phyloP scores from a whole-genome alignment of 2,329 filamentous ascomycete genomes.

The Simplicillium aogashimaense region DNA sequence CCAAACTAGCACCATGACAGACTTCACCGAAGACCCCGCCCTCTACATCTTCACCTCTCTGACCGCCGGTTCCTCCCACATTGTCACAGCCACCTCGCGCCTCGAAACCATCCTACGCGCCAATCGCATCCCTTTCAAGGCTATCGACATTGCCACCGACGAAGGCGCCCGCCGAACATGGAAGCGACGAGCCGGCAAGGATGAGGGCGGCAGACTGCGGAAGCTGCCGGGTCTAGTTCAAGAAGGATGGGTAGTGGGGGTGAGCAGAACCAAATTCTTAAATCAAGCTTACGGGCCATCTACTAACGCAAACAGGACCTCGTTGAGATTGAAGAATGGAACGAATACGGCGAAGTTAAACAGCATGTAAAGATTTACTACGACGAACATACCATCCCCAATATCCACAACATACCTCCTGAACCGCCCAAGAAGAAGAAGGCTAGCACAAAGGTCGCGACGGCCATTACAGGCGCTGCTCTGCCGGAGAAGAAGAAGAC shows the following conservation, averaged over 20 bases:
- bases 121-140: constrained; percentile 89
- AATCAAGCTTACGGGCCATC: not conserved
- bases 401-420: constrained; percentile 41
- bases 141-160: constrained; percentile 83
- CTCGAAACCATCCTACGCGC: constrained; percentile 94
- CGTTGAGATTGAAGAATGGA: constrained; percentile 95
- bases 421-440: constrained; percentile 28
- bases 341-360: constrained; percentile 93
- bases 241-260: constrained; percentile 74
- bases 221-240: constrained; percentile 87
- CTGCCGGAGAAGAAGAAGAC: constrained; percentile 11
- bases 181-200: constrained; percentile 72
- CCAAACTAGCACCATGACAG: constrained; percentile 20
- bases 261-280: constrained; percentile 35
- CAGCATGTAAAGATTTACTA: constrained; percentile 66
- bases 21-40: constrained; percentile 52
- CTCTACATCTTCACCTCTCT: constrained; percentile 96
- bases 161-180: constrained; percentile 82
- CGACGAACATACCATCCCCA: constrained; percentile 50
- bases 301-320: constrained; percentile 54
- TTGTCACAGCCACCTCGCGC: constrained; percentile 89
- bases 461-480: constrained; percentile 12
- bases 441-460: constrained; percentile 14
- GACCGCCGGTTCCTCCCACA: constrained; percentile 89
- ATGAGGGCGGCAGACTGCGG: constrained; percentile 47